Base-by-base conservation (phyloP, 2,329 filamentous ascomycete genomes). In the Colletotrichum cereale region DNA sequence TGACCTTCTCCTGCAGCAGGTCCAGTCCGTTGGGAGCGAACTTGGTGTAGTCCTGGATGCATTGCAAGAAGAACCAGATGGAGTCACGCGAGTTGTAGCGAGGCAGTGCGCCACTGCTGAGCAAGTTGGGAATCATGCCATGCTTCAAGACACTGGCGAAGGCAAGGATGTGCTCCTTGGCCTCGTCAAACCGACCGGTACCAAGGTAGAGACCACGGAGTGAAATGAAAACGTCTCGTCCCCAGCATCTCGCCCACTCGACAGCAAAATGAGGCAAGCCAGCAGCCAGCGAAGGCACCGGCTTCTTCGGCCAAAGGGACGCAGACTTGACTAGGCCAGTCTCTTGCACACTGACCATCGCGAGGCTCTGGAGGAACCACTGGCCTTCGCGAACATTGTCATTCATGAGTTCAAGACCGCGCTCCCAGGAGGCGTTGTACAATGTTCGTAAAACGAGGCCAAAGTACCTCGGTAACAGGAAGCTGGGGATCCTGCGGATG, bases 91-190 rank as follows among this genome's bases (percentile, higher is more conserved):
- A 95, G 80, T 99, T 99, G 85, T 98, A 99, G 34, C 96, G 89
- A 3, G 96, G 96, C 21, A 91, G 87, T 72, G 92, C 93, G 8
- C 96, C 95, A 71, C 93, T 94, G 74, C 94, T 92, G 18, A 99
- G 86, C 26, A 99, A 87, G 78, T 99, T 99, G 18, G 96, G 96
- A 68, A 99, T 95, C 95, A 98, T 97, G 62, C 96, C 96, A 77
- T 99, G 96, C 85, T 99, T 99, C 75, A 99, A 84, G 14, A 99
- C 95, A 79, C 95, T 97, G 2, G 93, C 95, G 82, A 99, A 99
- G 11, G 95, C 96, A 72, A 94, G 85, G 70, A 99, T 97, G 78
- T 99, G 97, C 80, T 98, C 95, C 78, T 90, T 95, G 10, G 96
- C 96, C 79, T 98, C 95, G 2, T 88, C 89, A 76, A 93, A 97